These are phyloP conservation scores for Claviceps humidiphila DNA, from an alignment of 2,329 filamentous ascomycete species.

Conservation along the genomic window DNA sequence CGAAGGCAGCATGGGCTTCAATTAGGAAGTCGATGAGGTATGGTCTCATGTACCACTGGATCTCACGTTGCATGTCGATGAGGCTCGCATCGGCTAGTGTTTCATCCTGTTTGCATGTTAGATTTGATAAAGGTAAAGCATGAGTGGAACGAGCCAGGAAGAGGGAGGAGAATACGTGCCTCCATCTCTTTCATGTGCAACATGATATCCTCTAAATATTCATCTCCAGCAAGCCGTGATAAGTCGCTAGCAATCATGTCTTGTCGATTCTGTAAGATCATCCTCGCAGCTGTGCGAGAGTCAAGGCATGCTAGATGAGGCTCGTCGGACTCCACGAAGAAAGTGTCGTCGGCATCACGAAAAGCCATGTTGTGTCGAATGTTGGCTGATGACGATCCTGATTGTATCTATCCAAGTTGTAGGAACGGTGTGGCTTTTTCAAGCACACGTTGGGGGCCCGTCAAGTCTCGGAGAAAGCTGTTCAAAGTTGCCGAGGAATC, in stretches of 20 bases:
- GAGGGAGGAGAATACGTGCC: slow-evolving; percentile 28
- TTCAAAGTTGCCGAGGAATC: slow-evolving; percentile 39
- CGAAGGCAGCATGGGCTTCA: slow-evolving; percentile 91
- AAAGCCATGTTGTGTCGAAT: slow-evolving; percentile 32
- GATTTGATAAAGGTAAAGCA: slow-evolving; percentile 3
- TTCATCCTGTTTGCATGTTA: slow-evolving; percentile 42
- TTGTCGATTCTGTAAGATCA: slow-evolving; percentile 70
- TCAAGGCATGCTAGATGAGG: slow-evolving; percentile 43
- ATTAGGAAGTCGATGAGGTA: slow-evolving; percentile 97
- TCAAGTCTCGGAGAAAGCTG: slow-evolving; percentile 30
- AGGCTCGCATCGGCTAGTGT: slow-evolving; percentile 92
- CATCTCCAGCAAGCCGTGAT: slow-evolving; percentile 69
- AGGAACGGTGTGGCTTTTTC: slow-evolving; percentile 13
- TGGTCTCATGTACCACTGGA: slow-evolving; percentile 98
- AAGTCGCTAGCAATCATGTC: slow-evolving; percentile 82
- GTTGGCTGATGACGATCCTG: background rate
- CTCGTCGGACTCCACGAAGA: slow-evolving; percentile 45
- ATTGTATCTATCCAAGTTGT: too few relatives aligned
- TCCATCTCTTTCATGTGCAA: slow-evolving; percentile 95
- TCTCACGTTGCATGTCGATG: slow-evolving; percentile 98
- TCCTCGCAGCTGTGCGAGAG: slow-evolving; percentile 61
- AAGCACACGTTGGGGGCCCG: slow-evolving; percentile 5
- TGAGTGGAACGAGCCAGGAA: background rate
- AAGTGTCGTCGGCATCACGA: slow-evolving; percentile 30
- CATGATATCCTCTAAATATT: slow-evolving; percentile 90